phyloP scores from a whole-genome alignment of 805 yeast genomes.

The Huiozyma sinensis region DNA sequence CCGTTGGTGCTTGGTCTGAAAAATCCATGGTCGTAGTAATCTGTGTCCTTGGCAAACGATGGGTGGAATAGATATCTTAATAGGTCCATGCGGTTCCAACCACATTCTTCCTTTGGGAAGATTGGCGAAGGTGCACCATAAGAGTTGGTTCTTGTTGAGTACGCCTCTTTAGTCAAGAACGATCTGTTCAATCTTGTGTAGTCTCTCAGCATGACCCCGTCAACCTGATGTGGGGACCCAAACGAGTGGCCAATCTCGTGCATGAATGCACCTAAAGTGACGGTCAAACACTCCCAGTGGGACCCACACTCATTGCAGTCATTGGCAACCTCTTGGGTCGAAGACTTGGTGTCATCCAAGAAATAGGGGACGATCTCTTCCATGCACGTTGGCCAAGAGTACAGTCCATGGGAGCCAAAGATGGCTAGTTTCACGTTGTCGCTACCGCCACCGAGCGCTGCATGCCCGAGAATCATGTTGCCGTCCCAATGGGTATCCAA shows the following conservation, averaged over 20 bases:
- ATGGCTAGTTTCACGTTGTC: conserved; percentile 67
- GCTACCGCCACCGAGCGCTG: conserved; percentile 88
- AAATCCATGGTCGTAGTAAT: conserved; percentile 38
- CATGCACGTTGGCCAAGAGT: conserved; percentile 82
- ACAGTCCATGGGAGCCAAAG: conserved; percentile 87
- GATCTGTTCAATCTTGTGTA: conserved; percentile 73
- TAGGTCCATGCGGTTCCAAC: conserved; percentile 79
- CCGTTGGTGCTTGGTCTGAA: conserved; percentile 28
- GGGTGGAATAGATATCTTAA: conserved; percentile 74
- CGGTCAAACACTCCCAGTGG: conserved; percentile 79
- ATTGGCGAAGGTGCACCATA: conserved; percentile 39
- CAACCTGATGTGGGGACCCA: conserved; percentile 86
- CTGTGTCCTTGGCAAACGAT: conserved; percentile 62
- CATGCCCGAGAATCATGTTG: conserved; percentile 61
- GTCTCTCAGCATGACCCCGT: conserved; percentile 85
- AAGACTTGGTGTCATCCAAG: conserved; percentile 57
- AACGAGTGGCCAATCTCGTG: conserved; percentile 89
- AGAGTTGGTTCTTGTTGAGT: conserved; percentile 42
- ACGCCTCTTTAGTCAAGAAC: conserved; percentile 61
- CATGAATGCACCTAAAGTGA: conserved; percentile 87
- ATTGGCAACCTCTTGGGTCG: conserved; percentile 71
- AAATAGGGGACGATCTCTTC: conserved; percentile 62
- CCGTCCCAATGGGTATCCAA: conserved; percentile 81
- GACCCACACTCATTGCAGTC: conserved; percentile 78
- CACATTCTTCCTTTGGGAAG: conserved; percentile 55